These are phyloP conservation scores for Xylaria multiplex DNA, from an alignment of 2,329 filamentous ascomycete species.

Conservation along the genomic window DNA sequence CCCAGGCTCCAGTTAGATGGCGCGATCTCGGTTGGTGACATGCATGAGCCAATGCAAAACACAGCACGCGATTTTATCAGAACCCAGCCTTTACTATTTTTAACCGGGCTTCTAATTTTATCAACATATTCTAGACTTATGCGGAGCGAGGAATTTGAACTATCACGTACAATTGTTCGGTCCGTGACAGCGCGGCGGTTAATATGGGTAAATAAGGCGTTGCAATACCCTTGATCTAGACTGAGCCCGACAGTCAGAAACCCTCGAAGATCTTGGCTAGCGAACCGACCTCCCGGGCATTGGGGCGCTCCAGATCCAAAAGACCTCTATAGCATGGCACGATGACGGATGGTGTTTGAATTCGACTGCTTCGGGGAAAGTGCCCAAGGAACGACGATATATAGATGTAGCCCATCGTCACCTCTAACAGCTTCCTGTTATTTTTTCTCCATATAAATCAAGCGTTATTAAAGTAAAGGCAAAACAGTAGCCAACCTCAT, in stretches of 20 bases:
- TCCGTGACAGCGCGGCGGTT: conserved; percentile 19
- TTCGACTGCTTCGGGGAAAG: neutral
- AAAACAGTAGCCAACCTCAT: neutral
- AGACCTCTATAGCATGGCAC: neutral
- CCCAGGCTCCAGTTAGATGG: neutral
- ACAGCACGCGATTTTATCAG: neutral
- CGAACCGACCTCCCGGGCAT: conserved; percentile 8
- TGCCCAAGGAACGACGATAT: conserved; percentile 1
- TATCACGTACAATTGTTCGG: neutral
- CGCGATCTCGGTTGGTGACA: conserved; percentile 1
- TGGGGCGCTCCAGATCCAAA: conserved; percentile 15
- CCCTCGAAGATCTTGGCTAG: neutral
- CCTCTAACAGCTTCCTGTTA: neutral
- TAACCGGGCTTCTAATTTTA: conserved; percentile 28
- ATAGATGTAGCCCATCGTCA: conserved; percentile 19
- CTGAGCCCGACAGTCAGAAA: conserved; percentile 3
- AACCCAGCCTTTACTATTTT: conserved; percentile 19
- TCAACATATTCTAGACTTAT: conserved; percentile 11
- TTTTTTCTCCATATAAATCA: neutral
- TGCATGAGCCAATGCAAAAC: neutral
- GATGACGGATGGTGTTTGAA: conserved; percentile 9
- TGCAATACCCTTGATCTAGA: conserved; percentile 23
- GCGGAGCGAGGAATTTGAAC: conserved; percentile 1
- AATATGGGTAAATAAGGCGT: conserved; percentile 33
- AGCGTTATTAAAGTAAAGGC: neutral